Conservation (phyloP, 2,329 filamentous ascomycete species). For the Colletotrichum gigasporum region DNA sequence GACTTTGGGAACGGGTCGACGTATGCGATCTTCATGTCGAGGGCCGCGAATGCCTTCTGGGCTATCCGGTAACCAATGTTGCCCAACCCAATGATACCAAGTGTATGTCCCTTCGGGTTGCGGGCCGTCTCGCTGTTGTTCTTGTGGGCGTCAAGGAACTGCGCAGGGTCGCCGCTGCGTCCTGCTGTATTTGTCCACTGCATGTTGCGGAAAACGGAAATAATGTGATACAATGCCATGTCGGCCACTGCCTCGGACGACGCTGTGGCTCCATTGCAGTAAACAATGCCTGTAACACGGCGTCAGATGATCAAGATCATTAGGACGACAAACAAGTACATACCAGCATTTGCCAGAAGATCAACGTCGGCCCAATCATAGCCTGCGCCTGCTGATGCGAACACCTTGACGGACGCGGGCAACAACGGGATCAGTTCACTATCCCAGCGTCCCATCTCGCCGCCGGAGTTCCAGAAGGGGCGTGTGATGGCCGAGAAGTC, state of each 20-base stretch:
- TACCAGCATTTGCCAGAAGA: constrained; percentile 33
- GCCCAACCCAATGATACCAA: constrained; percentile 70
- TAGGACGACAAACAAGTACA: background rate
- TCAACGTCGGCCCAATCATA: constrained; percentile 71
- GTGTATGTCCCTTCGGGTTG: constrained; percentile 62
- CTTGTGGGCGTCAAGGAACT: constrained; percentile 61
- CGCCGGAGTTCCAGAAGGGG: constrained; percentile 72
- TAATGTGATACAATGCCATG: constrained; percentile 66
- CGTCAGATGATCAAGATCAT: background rate
- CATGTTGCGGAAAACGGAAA: constrained; percentile 67
- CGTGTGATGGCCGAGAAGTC: constrained; percentile 57
- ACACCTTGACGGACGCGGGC: constrained; percentile 63
- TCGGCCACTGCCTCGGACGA: constrained; percentile 71
- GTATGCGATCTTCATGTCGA: constrained; percentile 67
- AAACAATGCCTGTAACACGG: constrained; percentile 53
- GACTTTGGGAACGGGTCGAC: constrained; percentile 55
- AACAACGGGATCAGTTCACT: constrained; percentile 64
- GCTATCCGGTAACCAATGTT: constrained; percentile 64
- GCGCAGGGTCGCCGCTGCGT: constrained; percentile 48
- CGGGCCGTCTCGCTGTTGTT: constrained; percentile 61
- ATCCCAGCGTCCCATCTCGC: constrained; percentile 73
- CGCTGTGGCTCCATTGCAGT: constrained; percentile 70
- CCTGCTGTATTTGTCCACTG: constrained; percentile 64
- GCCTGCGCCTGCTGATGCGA: constrained; percentile 68
- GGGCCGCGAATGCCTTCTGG: constrained; percentile 60